Base-by-base conservation (phyloP, 805 yeast species). In the Peterozyma toletana region DNA sequence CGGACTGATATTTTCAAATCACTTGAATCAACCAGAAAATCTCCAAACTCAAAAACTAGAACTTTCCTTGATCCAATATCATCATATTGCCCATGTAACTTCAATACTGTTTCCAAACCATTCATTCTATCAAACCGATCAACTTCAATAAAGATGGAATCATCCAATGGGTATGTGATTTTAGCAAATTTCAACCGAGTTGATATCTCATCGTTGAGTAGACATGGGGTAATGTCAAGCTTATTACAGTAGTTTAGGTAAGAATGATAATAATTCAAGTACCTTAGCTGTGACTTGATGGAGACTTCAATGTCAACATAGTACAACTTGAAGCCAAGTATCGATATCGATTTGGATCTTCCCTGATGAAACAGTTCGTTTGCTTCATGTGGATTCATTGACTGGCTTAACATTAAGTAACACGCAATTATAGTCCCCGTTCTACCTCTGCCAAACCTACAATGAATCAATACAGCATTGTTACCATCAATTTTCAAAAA, bases 361-460 rank as follows among this genome's bases (percentile, higher is more conserved):
- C 71, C 66, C 7, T 53, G 45, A 2, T 83, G 77, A 56, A 83
- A 89, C 7, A 68, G 45, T 0, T 58, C 59, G 36, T 75, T 66
- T 1, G 89, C 86, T 15, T 66, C 69, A 2, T 63, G 59, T 11
- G 71, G 64, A 0, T 68, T 48, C 43, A 67, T 43, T 2, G 39
- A 40, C 2, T 62, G 62, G 31, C 59, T 57, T 41, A 67, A 69
- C 76, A 89, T 81, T 48, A 90, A 59, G 54, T 78, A 84, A 0
- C 89, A 86, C 47, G 86, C 77, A 6, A 76, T 75, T 1, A 87
- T 62, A 1, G 89, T 72, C 0, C 98, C 97, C 0, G 96, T 82
- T 27, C 98, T 67, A 0, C 98, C 98, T 60, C 88, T 89, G 0
- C 98, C 98, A 50, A 86, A 86, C 54, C 84, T 80, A 58, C 98